Conservation (phyloP, 2,329 filamentous ascomycete species). For the Fusarium compactum region DNA sequence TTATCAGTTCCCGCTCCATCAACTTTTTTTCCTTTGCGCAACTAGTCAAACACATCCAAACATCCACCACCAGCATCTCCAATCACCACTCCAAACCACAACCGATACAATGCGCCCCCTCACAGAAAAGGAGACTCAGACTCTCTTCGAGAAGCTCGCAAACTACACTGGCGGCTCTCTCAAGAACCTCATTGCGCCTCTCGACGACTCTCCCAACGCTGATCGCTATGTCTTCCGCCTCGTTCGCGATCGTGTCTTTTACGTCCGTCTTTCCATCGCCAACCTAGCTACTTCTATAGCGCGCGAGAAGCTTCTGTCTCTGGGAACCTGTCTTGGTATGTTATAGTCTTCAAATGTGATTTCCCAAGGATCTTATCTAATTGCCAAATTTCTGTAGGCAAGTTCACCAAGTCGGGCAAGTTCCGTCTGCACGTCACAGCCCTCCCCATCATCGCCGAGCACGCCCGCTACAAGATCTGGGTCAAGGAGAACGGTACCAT, state of each 20-base stretch:
- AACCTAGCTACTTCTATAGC: slow-evolving; percentile 91
- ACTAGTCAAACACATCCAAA: slow-evolving; percentile 16
- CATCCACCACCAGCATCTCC: slow-evolving; percentile 14
- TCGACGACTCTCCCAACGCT: slow-evolving; percentile 73
- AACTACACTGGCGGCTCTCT: slow-evolving; percentile 91
- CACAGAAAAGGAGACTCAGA: slow-evolving; percentile 82
- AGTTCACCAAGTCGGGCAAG: slow-evolving; percentile 97
- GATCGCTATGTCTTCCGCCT: slow-evolving; percentile 90
- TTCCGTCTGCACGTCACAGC: slow-evolving; percentile 94
- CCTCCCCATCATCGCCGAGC: slow-evolving; percentile 86
- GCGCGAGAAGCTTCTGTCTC: slow-evolving; percentile 82
- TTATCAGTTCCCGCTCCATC: slow-evolving; percentile 37
- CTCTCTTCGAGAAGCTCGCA: slow-evolving; percentile 91
- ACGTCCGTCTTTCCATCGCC: slow-evolving; percentile 87
- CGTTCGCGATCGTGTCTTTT: slow-evolving; percentile 87
- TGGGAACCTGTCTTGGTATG: slow-evolving; percentile 85
- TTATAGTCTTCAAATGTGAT: not conserved
- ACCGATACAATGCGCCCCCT: slow-evolving; percentile 77
- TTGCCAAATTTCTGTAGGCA: slow-evolving; percentile 64
- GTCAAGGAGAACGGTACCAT: slow-evolving; percentile 96
- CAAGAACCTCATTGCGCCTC: slow-evolving; percentile 83
- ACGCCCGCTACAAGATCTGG: slow-evolving; percentile 97
- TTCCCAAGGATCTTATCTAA: slow-evolving; percentile 20
- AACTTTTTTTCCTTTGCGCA: slow-evolving; percentile 41
- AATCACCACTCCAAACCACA: slow-evolving; percentile 1